phyloP scores from a whole-genome alignment of 768 basidiomycete species.

The Mycena chlorophos region DNA sequence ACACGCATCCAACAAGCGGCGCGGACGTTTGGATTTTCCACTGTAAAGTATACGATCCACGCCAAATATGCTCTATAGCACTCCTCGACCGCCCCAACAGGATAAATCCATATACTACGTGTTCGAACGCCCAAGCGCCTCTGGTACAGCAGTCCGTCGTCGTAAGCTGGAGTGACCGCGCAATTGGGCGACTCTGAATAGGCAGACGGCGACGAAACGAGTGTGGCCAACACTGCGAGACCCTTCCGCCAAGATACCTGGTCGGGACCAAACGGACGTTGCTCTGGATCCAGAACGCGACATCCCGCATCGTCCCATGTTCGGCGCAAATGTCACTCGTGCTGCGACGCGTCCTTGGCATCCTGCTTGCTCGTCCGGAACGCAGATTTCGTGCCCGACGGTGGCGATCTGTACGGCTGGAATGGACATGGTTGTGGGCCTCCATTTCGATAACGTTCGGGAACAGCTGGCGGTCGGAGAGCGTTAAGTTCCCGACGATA shows the following conservation, averaged over 20 bases:
- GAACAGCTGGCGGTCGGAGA: constrained; percentile 87
- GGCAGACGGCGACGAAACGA: constrained; percentile 55
- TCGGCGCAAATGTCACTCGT: constrained; percentile 73
- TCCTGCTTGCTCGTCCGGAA: constrained; percentile 4
- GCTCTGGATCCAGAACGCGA: constrained; percentile 82
- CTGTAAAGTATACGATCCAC: no score
- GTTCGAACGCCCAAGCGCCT: no score
- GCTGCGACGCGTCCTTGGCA: constrained; percentile 58
- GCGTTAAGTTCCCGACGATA: constrained; percentile 89
- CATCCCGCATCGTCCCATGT: constrained; percentile 92
- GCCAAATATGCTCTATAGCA: no score
- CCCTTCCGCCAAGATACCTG: constrained; percentile 89
- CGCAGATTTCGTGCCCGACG: constrained; percentile 23
- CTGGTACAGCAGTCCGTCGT: constrained; percentile 89
- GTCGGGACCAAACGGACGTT: no score
- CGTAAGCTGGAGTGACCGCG: constrained; percentile 79
- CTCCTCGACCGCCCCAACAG: no score
- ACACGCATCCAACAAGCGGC: no score
- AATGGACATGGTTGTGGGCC: constrained; percentile 79
- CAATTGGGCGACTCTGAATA: constrained; percentile 72
- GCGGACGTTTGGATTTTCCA: no score
- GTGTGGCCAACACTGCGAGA: constrained; percentile 63
- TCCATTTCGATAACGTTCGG: constrained; percentile 76
- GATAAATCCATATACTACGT: no score
- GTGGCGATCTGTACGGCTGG: constrained; percentile 64